Conservation (phyloP, 2,329 filamentous ascomycete genomes). For the Clarireedia hainanense region DNA sequence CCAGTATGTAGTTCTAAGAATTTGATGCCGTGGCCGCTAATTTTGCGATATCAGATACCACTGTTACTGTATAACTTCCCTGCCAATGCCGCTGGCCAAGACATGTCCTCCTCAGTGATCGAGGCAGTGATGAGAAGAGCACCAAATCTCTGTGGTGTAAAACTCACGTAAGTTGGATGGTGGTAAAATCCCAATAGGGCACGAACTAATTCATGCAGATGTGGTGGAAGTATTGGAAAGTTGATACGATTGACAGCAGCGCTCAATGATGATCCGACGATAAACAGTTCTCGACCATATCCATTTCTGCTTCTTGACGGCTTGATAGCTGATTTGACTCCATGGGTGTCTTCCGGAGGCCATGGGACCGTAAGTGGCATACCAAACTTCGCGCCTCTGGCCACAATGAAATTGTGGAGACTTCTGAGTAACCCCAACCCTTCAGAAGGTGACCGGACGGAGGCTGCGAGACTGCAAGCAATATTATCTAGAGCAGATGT, state of each 20-base stretch:
- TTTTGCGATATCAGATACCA: background rate
- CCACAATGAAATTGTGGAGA: background rate
- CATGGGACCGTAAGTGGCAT: background rate
- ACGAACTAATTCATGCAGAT: background rate
- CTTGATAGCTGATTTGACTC: background rate
- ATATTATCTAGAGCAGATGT: background rate
- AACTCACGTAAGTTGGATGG: background rate
- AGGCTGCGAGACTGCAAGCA: background rate
- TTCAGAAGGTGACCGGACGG: background rate
- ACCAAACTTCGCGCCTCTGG: background rate
- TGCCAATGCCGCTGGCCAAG: background rate
- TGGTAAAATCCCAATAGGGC: too few species aligned
- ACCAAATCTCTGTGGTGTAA: background rate
- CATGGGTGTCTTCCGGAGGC: background rate
- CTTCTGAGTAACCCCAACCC: background rate
- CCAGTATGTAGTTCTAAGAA: background rate
- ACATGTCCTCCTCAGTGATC: background rate
- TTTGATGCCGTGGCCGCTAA: too few species aligned
- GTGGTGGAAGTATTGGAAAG: background rate
- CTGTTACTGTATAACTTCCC: background rate
- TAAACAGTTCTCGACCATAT: background rate
- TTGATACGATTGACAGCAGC: background rate
- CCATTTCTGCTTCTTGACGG: background rate
- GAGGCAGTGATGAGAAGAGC: background rate
- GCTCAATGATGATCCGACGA: background rate